A percentile compares a stretch with the other conserved stretches of the same genome.
Conservation (phyloP, 148 eudicot genomes). For the Persicaria maculosa region DNA sequence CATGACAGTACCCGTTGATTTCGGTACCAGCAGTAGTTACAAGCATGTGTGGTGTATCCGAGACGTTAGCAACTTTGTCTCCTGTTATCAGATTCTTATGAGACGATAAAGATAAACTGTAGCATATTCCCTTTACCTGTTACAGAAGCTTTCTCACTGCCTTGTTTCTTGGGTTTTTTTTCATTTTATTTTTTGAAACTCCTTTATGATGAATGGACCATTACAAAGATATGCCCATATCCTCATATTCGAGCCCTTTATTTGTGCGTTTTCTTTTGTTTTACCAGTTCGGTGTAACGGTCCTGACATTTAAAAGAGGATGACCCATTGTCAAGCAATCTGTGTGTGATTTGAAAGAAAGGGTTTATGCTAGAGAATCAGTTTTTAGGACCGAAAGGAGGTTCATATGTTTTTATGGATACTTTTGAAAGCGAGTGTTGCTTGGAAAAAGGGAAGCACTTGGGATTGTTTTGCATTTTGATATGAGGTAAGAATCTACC, state of each 20-base stretch:
- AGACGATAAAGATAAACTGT: background rate
- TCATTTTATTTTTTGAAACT: too few species aligned
- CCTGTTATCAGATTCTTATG: background rate
- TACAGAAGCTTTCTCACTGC: background rate
- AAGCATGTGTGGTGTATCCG: too few species aligned
- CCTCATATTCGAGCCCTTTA: background rate
- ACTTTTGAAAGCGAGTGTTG: background rate
- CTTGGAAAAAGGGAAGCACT: background rate
- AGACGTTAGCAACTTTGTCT: background rate
- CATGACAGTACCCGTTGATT: too few species aligned
- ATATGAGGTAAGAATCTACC: background rate
- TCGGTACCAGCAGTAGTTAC: too few species aligned
- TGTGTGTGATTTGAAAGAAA: background rate
- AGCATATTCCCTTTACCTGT: background rate
- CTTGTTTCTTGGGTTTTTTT: background rate
- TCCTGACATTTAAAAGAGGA: background rate
- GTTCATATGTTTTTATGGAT: background rate
- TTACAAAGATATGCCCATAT: background rate
- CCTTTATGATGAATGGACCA: background rate
- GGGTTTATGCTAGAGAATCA: slow-evolving; percentile 4
- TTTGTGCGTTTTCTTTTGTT: background rate
- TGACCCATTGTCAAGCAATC: background rate
- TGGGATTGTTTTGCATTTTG: background rate
- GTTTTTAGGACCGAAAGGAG: background rate
- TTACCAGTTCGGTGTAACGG: background rate